These are phyloP conservation scores for Globomyces pollinis-pini DNA, from an alignment of 192 early-diverging fungal species.

Conservation along the genomic window DNA sequence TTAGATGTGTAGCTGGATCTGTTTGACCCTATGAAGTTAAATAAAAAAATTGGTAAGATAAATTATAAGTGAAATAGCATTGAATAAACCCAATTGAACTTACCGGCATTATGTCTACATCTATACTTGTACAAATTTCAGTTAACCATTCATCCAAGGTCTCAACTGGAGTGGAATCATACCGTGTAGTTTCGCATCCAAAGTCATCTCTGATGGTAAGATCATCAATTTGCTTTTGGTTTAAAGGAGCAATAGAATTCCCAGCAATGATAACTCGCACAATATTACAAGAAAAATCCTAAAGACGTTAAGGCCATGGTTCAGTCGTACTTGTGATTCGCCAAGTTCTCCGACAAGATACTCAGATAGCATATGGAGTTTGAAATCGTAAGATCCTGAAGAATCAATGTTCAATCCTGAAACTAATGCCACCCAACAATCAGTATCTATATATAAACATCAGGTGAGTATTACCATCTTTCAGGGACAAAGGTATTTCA, in stretches of 20 bases:
- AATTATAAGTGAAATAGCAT: too few relatives aligned
- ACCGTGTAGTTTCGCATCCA: too few relatives aligned
- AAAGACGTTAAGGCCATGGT: background rate
- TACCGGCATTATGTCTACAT: conserved; percentile 75
- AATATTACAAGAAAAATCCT: background rate
- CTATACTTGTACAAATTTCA: conserved; percentile 51
- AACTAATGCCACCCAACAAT: background rate
- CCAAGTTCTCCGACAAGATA: background rate
- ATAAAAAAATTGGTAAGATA: too few relatives aligned
- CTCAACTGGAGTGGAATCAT: conserved; percentile 9
- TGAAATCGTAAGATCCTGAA: background rate
- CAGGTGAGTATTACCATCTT: too few relatives aligned
- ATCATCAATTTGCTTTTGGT: background rate
- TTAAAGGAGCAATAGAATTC: background rate
- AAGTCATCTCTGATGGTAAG: background rate
- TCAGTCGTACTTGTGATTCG: background rate
- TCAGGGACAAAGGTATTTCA: background rate
- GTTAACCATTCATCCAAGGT: conserved; percentile 61
- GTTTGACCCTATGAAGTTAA: too few relatives aligned
- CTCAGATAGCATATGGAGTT: background rate
- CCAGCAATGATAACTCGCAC: background rate
- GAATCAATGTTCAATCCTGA: conserved; percentile 1
- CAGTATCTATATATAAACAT: too few relatives aligned
- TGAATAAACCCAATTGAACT: too few relatives aligned
- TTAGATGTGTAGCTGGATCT: conserved; percentile 67